A percentile compares a stretch with the other conserved stretches of the same genome.
These are phyloP conservation scores for Ilyonectria destructans DNA, from an alignment of 2,329 filamentous ascomycete species.

Conservation along the genomic window DNA sequence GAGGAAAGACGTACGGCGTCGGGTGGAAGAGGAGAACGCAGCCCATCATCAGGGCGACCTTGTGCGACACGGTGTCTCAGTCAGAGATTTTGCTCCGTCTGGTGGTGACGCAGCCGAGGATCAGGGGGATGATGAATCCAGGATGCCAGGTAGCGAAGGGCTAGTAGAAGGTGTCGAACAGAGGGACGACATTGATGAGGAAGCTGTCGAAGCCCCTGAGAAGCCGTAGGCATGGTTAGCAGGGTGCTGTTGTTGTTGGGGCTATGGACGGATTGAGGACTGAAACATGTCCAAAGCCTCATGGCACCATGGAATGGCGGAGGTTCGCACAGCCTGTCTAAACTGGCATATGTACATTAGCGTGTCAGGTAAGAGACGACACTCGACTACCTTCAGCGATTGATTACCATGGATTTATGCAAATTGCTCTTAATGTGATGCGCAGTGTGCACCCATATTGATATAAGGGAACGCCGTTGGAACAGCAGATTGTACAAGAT, in stretches of 20 bases:
- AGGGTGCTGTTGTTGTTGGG: constrained; percentile 12
- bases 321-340: constrained; percentile 3
- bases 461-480: background rate
- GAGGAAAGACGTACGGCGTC: constrained; percentile 6
- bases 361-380: background rate
- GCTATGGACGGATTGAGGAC: background rate
- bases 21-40: constrained; percentile 14
- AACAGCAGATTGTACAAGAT: background rate
- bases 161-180: background rate
- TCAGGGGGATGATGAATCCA: background rate
- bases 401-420: constrained; percentile 20
- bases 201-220: background rate
- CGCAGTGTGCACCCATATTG: constrained; percentile 7
- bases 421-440: background rate
- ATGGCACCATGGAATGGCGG: background rate
- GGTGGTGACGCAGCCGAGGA: background rate
- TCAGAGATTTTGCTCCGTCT: constrained; percentile 14
- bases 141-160: background rate
- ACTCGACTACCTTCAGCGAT: constrained; percentile 19
- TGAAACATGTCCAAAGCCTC: constrained; percentile 12
- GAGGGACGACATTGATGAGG: background rate
- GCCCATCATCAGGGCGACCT: constrained; percentile 4
- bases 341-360: constrained; percentile 6
- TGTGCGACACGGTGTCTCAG: constrained; percentile 1
- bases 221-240: constrained; percentile 24